These are phyloP conservation scores for Carpinus viminea DNA, from an alignment of 306 rosid species.

Conservation along the genomic window DNA sequence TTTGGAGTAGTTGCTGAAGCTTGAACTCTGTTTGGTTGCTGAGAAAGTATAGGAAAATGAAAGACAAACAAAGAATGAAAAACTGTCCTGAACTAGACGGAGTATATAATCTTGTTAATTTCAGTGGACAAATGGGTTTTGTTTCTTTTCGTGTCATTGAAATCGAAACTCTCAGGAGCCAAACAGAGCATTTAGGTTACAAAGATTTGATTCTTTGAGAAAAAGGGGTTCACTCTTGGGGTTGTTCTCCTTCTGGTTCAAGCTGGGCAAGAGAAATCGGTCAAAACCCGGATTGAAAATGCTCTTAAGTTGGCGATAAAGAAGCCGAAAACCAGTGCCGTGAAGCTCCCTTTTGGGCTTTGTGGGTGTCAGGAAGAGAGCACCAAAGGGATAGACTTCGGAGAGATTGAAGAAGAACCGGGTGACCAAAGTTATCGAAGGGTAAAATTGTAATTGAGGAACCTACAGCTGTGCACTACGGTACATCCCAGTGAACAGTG, in stretches of 20 bases:
- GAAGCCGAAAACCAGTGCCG: constrained; percentile 60
- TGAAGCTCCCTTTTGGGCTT: too few species aligned
- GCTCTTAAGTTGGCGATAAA: constrained; percentile 70
- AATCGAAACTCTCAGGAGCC: constrained; percentile 8
- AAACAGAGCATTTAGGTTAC: background rate
- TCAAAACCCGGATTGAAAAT: constrained; percentile 63
- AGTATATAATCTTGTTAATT: constrained; percentile 2
- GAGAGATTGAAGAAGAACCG: too few species aligned
- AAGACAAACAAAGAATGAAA: background rate
- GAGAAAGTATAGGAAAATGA: constrained; percentile 4
- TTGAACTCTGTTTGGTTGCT: constrained; percentile 18
- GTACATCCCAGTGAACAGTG: too few species aligned
- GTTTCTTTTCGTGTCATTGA: background rate
- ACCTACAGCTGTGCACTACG: too few species aligned
- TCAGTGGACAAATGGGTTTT: constrained; percentile 10
- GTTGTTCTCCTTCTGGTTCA: constrained; percentile 62
- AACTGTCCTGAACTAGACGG: background rate
- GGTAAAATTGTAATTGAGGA: too few species aligned
- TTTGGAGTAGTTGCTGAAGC: constrained; percentile 16
- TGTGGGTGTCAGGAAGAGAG: too few species aligned
- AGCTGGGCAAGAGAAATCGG: constrained; percentile 62
- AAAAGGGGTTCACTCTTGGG: constrained; percentile 78
- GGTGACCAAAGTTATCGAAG: too few species aligned
- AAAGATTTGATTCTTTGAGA: constrained; percentile 50
- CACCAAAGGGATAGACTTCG: too few species aligned